Evolutionary conservation across 2,329 filamentous ascomycete species (phyloP).

Genomic region (Aplosporella prunicola): DNA sequence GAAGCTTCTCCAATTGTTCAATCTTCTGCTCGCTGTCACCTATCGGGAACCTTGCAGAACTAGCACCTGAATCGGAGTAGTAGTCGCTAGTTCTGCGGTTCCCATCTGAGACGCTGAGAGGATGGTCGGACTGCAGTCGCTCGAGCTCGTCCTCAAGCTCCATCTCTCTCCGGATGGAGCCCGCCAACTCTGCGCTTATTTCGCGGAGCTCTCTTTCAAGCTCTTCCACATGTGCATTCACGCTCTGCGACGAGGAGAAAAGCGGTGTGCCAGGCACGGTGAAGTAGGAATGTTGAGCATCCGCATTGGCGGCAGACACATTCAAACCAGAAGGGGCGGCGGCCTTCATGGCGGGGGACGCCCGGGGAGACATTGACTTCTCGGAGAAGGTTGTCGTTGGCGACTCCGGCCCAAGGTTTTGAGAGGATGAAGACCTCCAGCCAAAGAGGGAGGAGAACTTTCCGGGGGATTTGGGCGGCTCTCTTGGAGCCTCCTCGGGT

Average conservation of each 20-base stretch:
- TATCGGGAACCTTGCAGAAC: conserved; percentile 65
- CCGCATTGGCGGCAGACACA: conserved; percentile 41
- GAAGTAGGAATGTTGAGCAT: conserved; percentile 32
- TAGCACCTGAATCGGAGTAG: conserved; percentile 91
- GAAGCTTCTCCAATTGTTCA: conserved; percentile 72
- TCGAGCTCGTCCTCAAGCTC: conserved; percentile 93
- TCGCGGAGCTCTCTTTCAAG: conserved; percentile 91
- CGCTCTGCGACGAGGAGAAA: conserved; percentile 33
- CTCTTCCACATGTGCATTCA: conserved; percentile 61
- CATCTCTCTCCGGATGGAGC: conserved; percentile 90
- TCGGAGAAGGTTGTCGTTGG: conserved; percentile 54
- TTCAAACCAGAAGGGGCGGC: conserved; percentile 39
- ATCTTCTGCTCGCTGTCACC: conserved; percentile 49
- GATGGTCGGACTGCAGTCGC: conserved; percentile 67
- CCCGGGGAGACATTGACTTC: conserved; percentile 47
- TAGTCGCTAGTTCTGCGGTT: conserved; percentile 88
- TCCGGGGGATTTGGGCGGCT: conserved; percentile 38
- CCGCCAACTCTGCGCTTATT: conserved; percentile 84
- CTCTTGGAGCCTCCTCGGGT: conserved; percentile 21
- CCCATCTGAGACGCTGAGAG: conserved; percentile 44
- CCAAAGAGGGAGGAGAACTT: conserved; percentile 59
- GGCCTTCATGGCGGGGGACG: conserved; percentile 25
- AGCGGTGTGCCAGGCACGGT: conserved; percentile 39
- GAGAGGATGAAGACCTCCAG: conserved; percentile 51
- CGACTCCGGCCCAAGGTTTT: conserved; percentile 43